Conservation (phyloP, 1,284 basidiomycete species). For the Tetrapyrgos nigripes region DNA sequence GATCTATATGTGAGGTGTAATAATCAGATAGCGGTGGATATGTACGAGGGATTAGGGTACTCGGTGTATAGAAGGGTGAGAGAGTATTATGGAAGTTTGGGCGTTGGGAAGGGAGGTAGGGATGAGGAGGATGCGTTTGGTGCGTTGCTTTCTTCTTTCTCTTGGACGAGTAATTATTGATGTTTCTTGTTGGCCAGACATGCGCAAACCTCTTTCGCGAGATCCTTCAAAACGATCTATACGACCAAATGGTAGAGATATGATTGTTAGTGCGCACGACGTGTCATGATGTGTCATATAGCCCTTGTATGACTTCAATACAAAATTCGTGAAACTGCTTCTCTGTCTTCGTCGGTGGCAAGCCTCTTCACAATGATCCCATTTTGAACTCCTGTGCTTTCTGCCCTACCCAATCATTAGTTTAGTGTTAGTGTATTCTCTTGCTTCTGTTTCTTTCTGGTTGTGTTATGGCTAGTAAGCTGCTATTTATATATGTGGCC, state of each 20-base stretch:
- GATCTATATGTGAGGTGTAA: slow-evolving; percentile 91
- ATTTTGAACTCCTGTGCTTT: too few relatives aligned
- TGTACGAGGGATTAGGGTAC: slow-evolving; percentile 91
- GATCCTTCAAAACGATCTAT: slow-evolving; percentile 71
- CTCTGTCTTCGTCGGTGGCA: too few relatives aligned
- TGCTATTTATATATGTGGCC: too few relatives aligned
- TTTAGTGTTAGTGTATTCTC: too few relatives aligned
- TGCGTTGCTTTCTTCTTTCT: slow-evolving; percentile 48
- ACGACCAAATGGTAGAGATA: slow-evolving; percentile 73
- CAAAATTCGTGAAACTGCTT: too few relatives aligned
- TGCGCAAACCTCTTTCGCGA: slow-evolving; percentile 82
- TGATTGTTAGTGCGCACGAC: slow-evolving; percentile 73
- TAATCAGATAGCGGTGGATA: slow-evolving; percentile 76
- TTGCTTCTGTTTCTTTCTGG: too few relatives aligned
- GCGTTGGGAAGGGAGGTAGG: slow-evolving; percentile 65
- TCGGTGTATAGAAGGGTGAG: slow-evolving; percentile 85
- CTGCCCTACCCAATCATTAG: too few relatives aligned
- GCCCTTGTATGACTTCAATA: too few relatives aligned
- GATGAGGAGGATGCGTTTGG: slow-evolving; percentile 94
- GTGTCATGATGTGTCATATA: too few relatives aligned
- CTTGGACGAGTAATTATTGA: background rate
- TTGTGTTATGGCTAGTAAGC: too few relatives aligned
- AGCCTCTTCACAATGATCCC: too few relatives aligned
- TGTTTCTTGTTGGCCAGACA: slow-evolving; percentile 58
- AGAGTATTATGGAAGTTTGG: slow-evolving; percentile 86